Conservation (phyloP, 208 protist genomes). For the Leishmania tropica region DNA sequence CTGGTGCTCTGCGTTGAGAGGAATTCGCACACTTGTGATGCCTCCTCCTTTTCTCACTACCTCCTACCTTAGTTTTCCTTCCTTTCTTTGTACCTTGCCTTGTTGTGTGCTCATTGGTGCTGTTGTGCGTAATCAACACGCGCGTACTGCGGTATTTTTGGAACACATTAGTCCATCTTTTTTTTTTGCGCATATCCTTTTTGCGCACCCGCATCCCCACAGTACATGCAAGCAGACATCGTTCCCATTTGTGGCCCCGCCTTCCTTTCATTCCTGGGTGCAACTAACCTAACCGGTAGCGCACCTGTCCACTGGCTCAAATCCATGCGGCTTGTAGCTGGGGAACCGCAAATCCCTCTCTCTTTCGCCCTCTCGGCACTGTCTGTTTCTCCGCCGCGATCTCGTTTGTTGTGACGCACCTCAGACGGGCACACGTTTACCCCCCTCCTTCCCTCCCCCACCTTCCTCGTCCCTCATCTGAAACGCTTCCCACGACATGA, state of each 20-base stretch:
- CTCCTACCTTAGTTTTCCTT: background rate
- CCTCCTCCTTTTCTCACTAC: background rate
- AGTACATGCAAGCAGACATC: background rate
- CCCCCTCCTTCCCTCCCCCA: background rate
- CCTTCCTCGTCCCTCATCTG: background rate
- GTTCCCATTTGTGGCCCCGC: background rate
- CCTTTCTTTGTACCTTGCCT: too few relatives aligned
- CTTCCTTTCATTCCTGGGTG: background rate
- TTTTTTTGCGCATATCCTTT: background rate
- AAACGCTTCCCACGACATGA: background rate
- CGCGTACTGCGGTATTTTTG: too few relatives aligned
- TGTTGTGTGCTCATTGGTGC: background rate
- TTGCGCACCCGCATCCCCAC: background rate
- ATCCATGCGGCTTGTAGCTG: background rate
- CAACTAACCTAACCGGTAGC: background rate
- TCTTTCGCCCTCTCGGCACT: background rate
- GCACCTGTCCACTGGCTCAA: background rate
- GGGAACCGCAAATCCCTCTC: background rate
- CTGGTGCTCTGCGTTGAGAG: background rate
- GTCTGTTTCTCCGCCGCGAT: background rate
- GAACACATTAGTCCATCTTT: background rate
- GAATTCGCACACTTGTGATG: background rate
- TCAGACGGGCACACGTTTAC: background rate
- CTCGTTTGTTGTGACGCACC: background rate
- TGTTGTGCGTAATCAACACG: background rate